phyloP scores from a whole-genome alignment of 2,329 filamentous ascomycete species.

The Paecilomyces sp. region DNA sequence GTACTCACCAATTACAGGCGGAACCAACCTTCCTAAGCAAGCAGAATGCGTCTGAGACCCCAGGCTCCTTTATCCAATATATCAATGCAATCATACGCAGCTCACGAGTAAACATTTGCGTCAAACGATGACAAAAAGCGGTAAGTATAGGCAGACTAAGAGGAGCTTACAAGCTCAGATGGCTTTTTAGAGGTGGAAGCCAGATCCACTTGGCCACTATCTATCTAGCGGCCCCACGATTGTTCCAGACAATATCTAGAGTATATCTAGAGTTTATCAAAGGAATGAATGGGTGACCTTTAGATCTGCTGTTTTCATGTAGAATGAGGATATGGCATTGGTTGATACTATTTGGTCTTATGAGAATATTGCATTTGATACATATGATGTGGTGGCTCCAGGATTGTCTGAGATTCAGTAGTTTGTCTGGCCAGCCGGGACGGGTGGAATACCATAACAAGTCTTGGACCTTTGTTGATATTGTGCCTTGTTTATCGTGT shows the following conservation, averaged over 20 bases:
- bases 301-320: not conserved
- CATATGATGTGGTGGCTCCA: no score
- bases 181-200: not conserved
- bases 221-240: not conserved
- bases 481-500: no score
- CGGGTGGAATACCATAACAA: no score
- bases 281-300: not conserved
- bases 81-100: not conserved
- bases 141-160: not conserved
- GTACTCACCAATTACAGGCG: not conserved
- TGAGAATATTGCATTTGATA: no score
- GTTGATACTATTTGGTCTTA: no score
- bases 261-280: not conserved
- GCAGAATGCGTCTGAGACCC: not conserved
- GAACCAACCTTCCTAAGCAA: not conserved
- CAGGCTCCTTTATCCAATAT: not conserved
- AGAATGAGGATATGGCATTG: not conserved
- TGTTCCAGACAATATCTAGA: not conserved
- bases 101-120: not conserved
- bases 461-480: no score
- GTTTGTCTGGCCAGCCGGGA: no score
- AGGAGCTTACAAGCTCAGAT: not conserved
- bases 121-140: not conserved
- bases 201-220: not conserved
- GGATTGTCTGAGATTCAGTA: no score